These are phyloP conservation scores for Rhexocercosporidium sp. DNA, from an alignment of 2,329 filamentous ascomycete species.

Conservation along the genomic window DNA sequence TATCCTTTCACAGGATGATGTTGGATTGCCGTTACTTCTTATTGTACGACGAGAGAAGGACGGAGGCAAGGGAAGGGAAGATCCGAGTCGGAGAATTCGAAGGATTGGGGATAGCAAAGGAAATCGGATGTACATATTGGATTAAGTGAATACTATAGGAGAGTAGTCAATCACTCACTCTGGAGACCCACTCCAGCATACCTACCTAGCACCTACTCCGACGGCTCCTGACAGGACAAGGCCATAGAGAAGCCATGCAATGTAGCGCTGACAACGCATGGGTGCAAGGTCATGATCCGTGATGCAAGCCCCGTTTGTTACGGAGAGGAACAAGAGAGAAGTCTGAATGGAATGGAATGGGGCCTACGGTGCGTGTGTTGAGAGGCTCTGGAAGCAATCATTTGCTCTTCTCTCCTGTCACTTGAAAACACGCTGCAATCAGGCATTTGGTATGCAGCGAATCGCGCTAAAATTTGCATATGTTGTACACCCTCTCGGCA, in stretches of 20 bases:
- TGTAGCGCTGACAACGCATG: constrained; percentile 42
- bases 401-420: constrained; percentile 28
- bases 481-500: constrained; percentile 10
- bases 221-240: constrained; percentile 30
- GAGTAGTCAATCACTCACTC: constrained; percentile 22
- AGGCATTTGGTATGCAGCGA: constrained; percentile 2
- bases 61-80: constrained; percentile 5
- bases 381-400: constrained; percentile 36
- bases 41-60: constrained; percentile 35
- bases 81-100: constrained; percentile 39
- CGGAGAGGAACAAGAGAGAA: constrained; percentile 37
- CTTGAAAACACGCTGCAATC: background rate
- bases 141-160: constrained; percentile 19
- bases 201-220: background rate
- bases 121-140: constrained; percentile 41
- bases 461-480: background rate
- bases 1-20: constrained; percentile 26
- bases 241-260: constrained; percentile 37
- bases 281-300: constrained; percentile 35
- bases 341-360: constrained; percentile 14
- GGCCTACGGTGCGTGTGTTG: constrained; percentile 20
- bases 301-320: constrained; percentile 38
- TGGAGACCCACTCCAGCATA: constrained; percentile 12
- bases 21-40: constrained; percentile 33
- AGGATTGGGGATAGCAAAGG: constrained; percentile 40